These are phyloP conservation scores for Bruguiera hainesii DNA, from an alignment of 441 rosid species.

Conservation along the genomic window DNA sequence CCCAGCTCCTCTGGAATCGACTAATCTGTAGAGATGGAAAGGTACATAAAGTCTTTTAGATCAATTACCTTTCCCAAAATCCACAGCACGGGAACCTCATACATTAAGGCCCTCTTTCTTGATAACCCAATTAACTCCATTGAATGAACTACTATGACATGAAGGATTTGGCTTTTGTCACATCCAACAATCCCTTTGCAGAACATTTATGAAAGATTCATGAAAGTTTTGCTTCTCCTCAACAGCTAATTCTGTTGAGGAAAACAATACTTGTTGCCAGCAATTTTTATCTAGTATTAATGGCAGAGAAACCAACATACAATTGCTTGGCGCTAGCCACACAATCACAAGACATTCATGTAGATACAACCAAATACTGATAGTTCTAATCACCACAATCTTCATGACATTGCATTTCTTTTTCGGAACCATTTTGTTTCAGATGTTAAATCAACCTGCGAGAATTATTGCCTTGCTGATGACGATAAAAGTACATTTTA, in stretches of 20 bases:
- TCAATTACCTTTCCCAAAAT: too few relatives aligned
- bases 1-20: slow-evolving; percentile 86
- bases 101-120: too few relatives aligned
- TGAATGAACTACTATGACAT: neutral
- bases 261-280: too few relatives aligned
- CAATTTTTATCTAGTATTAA: too few relatives aligned
- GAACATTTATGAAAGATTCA: too few relatives aligned
- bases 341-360: neutral
- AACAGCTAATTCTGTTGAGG: too few relatives aligned
- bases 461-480: neutral
- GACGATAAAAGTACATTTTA: too few relatives aligned
- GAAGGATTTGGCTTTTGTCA: neutral
- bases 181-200: too few relatives aligned
- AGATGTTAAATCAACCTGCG: neutral
- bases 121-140: neutral
- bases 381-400: neutral
- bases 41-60: too few relatives aligned
- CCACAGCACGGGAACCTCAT: too few relatives aligned
- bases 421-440: neutral
- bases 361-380: neutral
- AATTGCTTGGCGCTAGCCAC: neutral
- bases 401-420: neutral
- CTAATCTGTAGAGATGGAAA: slow-evolving; percentile 41
- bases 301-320: too few relatives aligned
- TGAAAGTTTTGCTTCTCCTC: too few relatives aligned